phyloP scores from a whole-genome alignment of 163 green algal genomes.

The Prototheca wickerhamii region DNA sequence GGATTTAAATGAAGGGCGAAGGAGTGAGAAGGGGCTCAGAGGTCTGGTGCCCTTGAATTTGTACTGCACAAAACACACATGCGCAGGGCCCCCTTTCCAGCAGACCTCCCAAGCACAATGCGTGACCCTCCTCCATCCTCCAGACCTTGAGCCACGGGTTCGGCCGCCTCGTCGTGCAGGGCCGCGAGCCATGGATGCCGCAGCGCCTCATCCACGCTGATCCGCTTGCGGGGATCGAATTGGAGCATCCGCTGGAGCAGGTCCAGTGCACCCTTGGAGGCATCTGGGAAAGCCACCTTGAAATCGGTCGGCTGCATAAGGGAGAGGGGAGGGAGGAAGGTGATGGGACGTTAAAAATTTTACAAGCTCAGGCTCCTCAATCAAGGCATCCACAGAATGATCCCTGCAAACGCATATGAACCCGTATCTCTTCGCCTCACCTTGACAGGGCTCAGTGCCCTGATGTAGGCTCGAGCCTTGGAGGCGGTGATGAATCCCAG shows the following conservation, averaged over 20 bases:
- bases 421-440: constrained; percentile 18
- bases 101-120: too few species aligned
- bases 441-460: constrained; percentile 55
- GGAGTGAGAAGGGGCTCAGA: background rate
- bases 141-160: constrained; percentile 51
- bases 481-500: constrained; percentile 14
- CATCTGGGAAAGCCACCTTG: constrained; percentile 53
- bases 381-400: too few species aligned
- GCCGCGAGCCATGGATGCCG: constrained; percentile 82
- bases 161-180: constrained; percentile 78
- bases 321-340: background rate
- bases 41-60: too few species aligned
- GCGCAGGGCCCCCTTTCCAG: too few species aligned
- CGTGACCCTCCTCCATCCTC: too few species aligned
- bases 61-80: too few species aligned
- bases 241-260: constrained; percentile 87
- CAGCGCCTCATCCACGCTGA: constrained; percentile 48
- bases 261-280: constrained; percentile 71
- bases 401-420: too few species aligned
- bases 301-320: constrained; percentile 2
- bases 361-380: too few species aligned
- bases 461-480: constrained; percentile 85
- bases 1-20: background rate
- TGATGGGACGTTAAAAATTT: too few species aligned
- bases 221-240: constrained; percentile 46